Evolutionary conservation across 2,329 filamentous ascomycete genomes (phyloP), one percentile per base, ranked within the genome.

Genomic region (Colletotrichum caudatum): DNA sequence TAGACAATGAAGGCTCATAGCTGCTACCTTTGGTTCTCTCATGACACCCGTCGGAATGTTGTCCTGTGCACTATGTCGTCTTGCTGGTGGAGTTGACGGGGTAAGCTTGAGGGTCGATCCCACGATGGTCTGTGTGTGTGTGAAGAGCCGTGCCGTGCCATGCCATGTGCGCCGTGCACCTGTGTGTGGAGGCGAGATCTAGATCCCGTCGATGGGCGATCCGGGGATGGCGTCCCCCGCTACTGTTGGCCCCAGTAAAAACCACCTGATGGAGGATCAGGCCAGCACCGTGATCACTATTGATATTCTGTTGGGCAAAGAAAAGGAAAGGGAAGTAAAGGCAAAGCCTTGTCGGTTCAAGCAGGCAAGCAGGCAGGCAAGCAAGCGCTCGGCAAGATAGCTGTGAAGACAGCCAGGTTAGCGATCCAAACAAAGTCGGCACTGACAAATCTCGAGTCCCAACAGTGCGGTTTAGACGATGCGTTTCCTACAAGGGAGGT

Each of bases 1-100:
- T 72, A 72, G 69, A 72, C 69, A 69, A 72, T 69, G 69, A 72
- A 69, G 46, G 65, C 60, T 54, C 60, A 59, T 61, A 69, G 69
- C 69, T 44, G 69, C 65, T 44, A 64, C 26, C 11, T 44, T 41
- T 23, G 33, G 6, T 11, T 20, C 54, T 26, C 44, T 64, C 56
- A 66, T 33, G 33, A 7, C 18, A n/a, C 37, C 18, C 20, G 2
- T 56, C 35, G 18, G 7, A 35, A 44, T 39, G 14, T 11, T 29
- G 59, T 18, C 33, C 33, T 12, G 41, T 8, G 44, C 46, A 33
- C 35, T 12, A n/a, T 26, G 16, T 53, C n/a, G 37, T 16, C 18
- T 18, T 41, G 2, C 33, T 46, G 57, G 35, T 58, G 14, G 41
- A 46, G 29, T 48, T 23, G 53, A 50, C 46, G 39, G 60, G 65